These are phyloP conservation scores for Dothistroma pini DNA, from an alignment of 2,329 filamentous ascomycete species.

Conservation along the genomic window DNA sequence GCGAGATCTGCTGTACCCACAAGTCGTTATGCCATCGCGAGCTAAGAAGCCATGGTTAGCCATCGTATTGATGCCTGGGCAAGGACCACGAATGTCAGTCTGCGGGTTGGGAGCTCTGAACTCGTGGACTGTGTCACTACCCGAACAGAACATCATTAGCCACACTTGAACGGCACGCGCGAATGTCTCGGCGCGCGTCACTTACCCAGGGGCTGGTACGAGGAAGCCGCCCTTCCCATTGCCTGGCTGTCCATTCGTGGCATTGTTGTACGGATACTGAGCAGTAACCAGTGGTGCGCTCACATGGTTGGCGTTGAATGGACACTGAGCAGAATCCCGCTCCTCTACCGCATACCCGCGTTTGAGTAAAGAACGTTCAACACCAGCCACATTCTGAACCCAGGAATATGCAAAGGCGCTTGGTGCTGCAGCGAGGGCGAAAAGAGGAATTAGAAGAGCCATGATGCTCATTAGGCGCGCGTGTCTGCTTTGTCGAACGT, in stretches of 20 bases:
- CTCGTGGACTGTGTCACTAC: slow-evolving; percentile 35
- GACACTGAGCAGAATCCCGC: slow-evolving; percentile 30
- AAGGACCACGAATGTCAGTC: slow-evolving; percentile 40
- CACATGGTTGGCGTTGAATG: slow-evolving; percentile 40
- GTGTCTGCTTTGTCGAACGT: not conserved
- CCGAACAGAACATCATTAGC: too few species aligned
- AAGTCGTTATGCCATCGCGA: slow-evolving; percentile 4
- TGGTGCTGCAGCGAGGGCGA: slow-evolving; percentile 13
- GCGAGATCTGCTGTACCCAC: not conserved
- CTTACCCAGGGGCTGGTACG: slow-evolving; percentile 38
- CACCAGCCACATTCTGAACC: slow-evolving; percentile 35
- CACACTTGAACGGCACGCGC: too few species aligned
- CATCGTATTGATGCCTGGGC: slow-evolving; percentile 35
- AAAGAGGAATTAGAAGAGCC: slow-evolving; percentile 9
- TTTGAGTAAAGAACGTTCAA: slow-evolving; percentile 34
- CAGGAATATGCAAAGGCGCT: slow-evolving; percentile 36
- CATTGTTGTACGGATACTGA: slow-evolving; percentile 38
- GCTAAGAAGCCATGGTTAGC: slow-evolving; percentile 40
- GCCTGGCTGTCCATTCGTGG: slow-evolving; percentile 40
- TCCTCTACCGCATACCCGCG: not conserved
- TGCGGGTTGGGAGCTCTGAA: slow-evolving; percentile 34
- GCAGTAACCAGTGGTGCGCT: slow-evolving; percentile 35
- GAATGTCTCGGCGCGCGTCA: too few species aligned
- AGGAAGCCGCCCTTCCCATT: slow-evolving; percentile 40
- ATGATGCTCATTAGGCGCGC: slow-evolving; percentile 1